A percentile compares a stretch with the other conserved stretches of the same genome.
Conservation (phyloP, 768 basidiomycete genomes). For the Auricularia sp. region DNA sequence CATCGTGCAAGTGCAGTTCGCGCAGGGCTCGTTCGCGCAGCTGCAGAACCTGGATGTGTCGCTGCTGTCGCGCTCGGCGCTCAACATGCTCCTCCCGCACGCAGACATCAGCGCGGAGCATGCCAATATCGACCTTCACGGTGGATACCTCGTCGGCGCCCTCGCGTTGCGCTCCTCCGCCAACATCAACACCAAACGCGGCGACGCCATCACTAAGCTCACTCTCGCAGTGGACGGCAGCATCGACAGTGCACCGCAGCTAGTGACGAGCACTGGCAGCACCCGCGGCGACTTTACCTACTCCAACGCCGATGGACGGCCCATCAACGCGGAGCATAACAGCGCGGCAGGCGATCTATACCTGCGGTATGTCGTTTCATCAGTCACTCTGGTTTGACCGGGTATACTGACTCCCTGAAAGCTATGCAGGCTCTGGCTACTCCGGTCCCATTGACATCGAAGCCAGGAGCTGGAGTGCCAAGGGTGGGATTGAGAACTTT, state of each 20-base stretch:
- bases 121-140: slow-evolving; percentile 35
- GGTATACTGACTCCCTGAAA: slow-evolving; percentile 11
- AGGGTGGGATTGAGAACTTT: slow-evolving; percentile 13
- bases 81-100: slow-evolving; percentile 41
- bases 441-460: slow-evolving; percentile 37
- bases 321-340: slow-evolving; percentile 38
- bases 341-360: slow-evolving; percentile 47
- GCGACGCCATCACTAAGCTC: slow-evolving; percentile 2
- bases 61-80: slow-evolving; percentile 25
- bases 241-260: slow-evolving; percentile 28
- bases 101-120: slow-evolving; percentile 31
- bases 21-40: slow-evolving; percentile 30
- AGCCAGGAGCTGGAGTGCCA: slow-evolving; percentile 27
- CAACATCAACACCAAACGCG: slow-evolving; percentile 2
- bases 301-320: slow-evolving; percentile 33
- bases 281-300: slow-evolving; percentile 45
- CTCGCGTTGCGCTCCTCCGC: slow-evolving; percentile 1
- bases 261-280: slow-evolving; percentile 43
- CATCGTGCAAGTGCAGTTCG: slow-evolving; percentile 40
- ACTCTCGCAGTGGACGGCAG: slow-evolving; percentile 30
- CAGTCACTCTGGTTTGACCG: too few species aligned
- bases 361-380: slow-evolving; percentile 16
- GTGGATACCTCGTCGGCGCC: slow-evolving; percentile 50
- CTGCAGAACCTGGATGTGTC: slow-evolving; percentile 38
- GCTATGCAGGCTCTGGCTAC: slow-evolving; percentile 42